Conservation (phyloP, 2,329 filamentous ascomycete species). For the Cercospora sp. region DNA sequence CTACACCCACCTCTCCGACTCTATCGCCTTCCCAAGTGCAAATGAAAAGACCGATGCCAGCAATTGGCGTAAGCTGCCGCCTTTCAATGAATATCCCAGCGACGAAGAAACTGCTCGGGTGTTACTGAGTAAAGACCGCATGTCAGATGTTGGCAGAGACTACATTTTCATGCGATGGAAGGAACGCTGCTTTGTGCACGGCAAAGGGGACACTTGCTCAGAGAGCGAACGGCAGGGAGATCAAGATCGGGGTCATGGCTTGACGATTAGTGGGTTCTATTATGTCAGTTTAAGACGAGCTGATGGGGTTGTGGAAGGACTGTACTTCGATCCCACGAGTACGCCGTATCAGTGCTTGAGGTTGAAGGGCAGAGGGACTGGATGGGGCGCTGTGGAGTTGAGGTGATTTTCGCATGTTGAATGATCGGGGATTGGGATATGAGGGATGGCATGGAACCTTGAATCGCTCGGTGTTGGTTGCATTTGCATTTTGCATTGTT, state of each 20-base stretch:
- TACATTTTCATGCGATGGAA: conserved; percentile 61
- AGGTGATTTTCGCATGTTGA: conserved; percentile 24
- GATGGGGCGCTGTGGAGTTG: conserved; percentile 46
- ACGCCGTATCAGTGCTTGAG: conserved; percentile 56
- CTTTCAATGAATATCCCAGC: conserved; percentile 42
- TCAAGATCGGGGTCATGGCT: conserved; percentile 44
- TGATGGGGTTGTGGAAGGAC: conserved; percentile 52
- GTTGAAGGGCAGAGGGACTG: conserved; percentile 43
- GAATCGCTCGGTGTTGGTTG: background rate
- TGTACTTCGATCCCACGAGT: conserved; percentile 58
- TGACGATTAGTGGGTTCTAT: conserved; percentile 58
- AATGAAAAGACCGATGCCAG: conserved; percentile 47
- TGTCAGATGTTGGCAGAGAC: conserved; percentile 46
- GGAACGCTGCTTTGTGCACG: conserved; percentile 52
- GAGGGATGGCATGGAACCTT: background rate
- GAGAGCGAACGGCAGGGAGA: conserved; percentile 30
- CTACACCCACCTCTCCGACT: conserved; percentile 26
- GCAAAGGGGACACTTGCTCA: conserved; percentile 32
- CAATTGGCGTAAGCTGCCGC: conserved; percentile 53
- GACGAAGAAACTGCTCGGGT: conserved; percentile 39
- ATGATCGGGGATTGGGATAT: background rate
- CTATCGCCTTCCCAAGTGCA: conserved; percentile 49
- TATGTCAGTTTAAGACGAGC: conserved; percentile 52
- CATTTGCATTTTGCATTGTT: background rate
- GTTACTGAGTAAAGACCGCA: conserved; percentile 45